Evolutionary conservation across 139 green algal genomes (phyloP).

Genomic region (Eudorina sp.): DNA sequence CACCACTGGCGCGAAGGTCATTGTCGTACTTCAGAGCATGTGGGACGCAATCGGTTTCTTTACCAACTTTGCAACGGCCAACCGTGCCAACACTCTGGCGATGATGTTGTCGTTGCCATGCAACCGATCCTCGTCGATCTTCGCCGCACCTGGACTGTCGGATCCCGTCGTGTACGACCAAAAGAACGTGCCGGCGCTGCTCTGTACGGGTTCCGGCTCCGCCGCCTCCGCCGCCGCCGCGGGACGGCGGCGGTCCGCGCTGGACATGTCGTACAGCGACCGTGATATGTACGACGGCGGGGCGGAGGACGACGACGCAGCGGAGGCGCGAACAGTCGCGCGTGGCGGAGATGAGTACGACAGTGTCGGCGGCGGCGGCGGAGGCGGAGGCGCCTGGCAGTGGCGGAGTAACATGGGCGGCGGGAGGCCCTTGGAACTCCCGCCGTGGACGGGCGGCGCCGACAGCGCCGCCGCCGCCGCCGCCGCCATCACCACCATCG

Average conservation of each 20-base stretch:
- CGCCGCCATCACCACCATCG: no score
- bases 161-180: slow-evolving; percentile 22
- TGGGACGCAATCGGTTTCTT: neutral
- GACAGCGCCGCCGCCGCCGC: no score
- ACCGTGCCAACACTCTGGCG: slow-evolving; percentile 23
- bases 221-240: neutral
- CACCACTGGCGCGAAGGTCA: slow-evolving; percentile 46
- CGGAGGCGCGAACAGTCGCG: no score
- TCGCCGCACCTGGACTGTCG: slow-evolving; percentile 9
- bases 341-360: no score
- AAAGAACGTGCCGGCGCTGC: slow-evolving; percentile 4
- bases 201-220: neutral
- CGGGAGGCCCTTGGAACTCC: no score
- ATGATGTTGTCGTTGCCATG: slow-evolving; percentile 7
- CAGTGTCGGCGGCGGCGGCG: no score
- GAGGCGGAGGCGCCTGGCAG: no score
- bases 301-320: no score
- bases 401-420: no score
- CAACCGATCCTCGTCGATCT: slow-evolving; percentile 39
- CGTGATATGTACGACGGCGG: no score
- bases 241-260: neutral
- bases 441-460: no score
- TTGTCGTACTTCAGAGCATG: slow-evolving; percentile 1
- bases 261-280: no score
- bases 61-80: neutral